These are phyloP conservation scores for Tulasnella sp. DNA, from an alignment of 768 basidiomycete genomes.

Conservation along the genomic window DNA sequence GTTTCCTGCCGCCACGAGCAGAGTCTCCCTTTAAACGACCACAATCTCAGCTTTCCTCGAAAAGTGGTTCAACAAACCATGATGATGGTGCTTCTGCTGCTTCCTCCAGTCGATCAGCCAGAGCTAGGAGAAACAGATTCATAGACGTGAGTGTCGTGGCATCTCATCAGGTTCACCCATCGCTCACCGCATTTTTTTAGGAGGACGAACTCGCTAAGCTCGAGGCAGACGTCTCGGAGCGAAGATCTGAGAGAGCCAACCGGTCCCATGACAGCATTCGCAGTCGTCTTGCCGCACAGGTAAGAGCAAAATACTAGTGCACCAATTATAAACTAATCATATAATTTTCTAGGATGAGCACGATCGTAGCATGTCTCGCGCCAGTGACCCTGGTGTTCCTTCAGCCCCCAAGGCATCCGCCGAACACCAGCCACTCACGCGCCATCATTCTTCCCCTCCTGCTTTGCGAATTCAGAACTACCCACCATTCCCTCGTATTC, in stretches of 20 bases:
- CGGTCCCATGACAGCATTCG: conserved; percentile 23
- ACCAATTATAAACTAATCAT: background rate
- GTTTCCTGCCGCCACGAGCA: background rate
- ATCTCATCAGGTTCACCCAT: conserved; percentile 11
- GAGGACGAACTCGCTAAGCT: conserved; percentile 50
- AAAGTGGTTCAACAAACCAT: background rate
- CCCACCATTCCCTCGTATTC: conserved; percentile 71
- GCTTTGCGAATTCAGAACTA: conserved; percentile 23
- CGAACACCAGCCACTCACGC: conserved; percentile 5
- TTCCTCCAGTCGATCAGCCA: too few relatives aligned
- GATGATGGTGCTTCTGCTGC: background rate
- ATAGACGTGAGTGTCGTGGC: background rate
- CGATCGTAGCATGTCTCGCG: background rate
- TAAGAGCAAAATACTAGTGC: background rate
- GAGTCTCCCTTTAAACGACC: background rate
- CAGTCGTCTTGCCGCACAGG: background rate
- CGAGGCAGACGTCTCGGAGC: conserved; percentile 51
- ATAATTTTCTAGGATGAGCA: background rate
- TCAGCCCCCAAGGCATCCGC: conserved; percentile 14
- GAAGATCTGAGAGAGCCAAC: conserved; percentile 45
- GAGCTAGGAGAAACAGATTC: conserved; percentile 1
- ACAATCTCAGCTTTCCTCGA: background rate
- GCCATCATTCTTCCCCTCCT: conserved; percentile 14
- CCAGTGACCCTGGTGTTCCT: conserved; percentile 15
- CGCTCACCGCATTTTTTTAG: conserved; percentile 32